Base-by-base conservation (phyloP, 2,329 filamentous ascomycete species). In the Bipolaris zeicola region DNA sequence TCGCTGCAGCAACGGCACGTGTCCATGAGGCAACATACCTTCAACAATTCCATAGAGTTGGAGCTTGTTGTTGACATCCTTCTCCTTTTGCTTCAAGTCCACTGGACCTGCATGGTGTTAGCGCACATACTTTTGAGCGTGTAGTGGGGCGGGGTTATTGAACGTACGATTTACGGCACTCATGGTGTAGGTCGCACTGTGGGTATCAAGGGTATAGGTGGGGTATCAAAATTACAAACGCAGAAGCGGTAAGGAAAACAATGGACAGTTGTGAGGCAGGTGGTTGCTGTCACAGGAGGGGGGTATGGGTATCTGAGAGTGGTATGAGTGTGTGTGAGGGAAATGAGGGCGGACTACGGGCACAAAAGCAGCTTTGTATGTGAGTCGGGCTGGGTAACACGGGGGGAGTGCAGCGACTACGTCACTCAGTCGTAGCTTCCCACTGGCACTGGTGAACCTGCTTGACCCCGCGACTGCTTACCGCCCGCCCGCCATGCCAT, bases 41-140 rank as follows among this genome's bases (percentile, higher is more conserved):
- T 83, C 81, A 78, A 88, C 85, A 77, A 98, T 97, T 71, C 94
- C 95, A 72, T 96, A 99, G 36, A 98, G 79, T 79, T 97, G 93
- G 49, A 99, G 87, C 82, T 99, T 99, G 75, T 88, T 87, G 79
- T 95, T 95, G 46, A 98, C 89, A 76, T 96, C 86, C 72, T 80
- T 85, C 81, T 96, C 91, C 84, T 93, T 94, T 76, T 85, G 77
- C 80, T 89, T 88, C 59, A 83, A 70, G 77, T 95, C 84, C 61
- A 86, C 88, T 31, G 91, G 91, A 67, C 66, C 66, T 69, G 46
- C n/a, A 11, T 16, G 3, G 16, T 83, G 28, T 60, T 85, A 77
- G 95, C 93, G 71, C 94, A 89, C 55, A 72, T 8, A 5, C 6
- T n/a, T n/a, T 5, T 10, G 8, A n/a, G 61, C 36, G 65, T 63